Evolutionary conservation across 345 rosid genomes (phyloP), one percentile per base, ranked within the genome.

Genomic region (Eucalyptus fibrosa): DNA sequence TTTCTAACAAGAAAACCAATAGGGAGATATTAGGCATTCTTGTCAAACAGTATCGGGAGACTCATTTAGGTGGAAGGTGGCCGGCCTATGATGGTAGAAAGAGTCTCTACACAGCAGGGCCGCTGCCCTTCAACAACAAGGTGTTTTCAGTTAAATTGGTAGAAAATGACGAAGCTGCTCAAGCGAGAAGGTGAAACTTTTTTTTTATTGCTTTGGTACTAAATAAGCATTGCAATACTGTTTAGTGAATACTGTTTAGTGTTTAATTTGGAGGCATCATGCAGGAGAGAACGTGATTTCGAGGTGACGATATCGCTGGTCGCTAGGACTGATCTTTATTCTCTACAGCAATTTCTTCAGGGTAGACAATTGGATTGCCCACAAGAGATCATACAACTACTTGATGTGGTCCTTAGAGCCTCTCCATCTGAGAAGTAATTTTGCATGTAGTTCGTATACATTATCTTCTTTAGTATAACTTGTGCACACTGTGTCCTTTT

Each of bases 1-100:
- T 94, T 1, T 65, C 89, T 2, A 95, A 95, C 0, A 96, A 95
- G 91, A 90, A 87, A 65, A 50, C 91, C 12, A 94, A 94, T 88
- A 86, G 98, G 12, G 88, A 86, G 1, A 90, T 97, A 7, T 91
- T 96, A 2, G 42, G 62, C 3, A 47, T 86, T 37, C 92, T 97
- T 4, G 88, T 60, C 17, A 1, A 15, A 0, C 10, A 21, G 4
- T 96, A 90, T 86, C 11, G 89, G 1, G 90, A 69, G 13, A 92
- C 95, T 1, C 93, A 95, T 28, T 67, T 95, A 53, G 96, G 91
- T 3, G 28, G 60, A 12, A 88, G 93, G 55, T 26, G 10, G 10
- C 94, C 93, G 7, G 99, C 98, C 3, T 97, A 95, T 87, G 99
- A 97, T 94, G 98, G 99, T 1, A 60, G 90, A 88, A 97, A 96